A percentile compares a stretch with the other conserved stretches of the same genome.
Conservation (phyloP, 2,329 filamentous ascomycete species). For the Aspergillus tamarii region DNA sequence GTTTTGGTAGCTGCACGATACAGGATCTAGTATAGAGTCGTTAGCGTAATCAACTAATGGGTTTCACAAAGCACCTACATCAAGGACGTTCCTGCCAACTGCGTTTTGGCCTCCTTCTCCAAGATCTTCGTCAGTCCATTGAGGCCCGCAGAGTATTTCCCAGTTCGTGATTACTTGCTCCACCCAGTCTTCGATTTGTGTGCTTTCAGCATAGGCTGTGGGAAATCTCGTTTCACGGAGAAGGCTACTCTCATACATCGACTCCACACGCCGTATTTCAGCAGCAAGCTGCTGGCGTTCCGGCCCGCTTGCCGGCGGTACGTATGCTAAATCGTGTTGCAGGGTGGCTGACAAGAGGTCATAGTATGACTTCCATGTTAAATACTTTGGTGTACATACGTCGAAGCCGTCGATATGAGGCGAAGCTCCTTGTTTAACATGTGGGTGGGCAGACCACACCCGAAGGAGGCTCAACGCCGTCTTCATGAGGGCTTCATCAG, state of each 20-base stretch:
- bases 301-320: slow-evolving; percentile 36
- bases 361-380: slow-evolving; percentile 87
- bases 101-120: slow-evolving; percentile 78
- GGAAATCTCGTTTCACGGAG: slow-evolving; percentile 82
- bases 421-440: slow-evolving; percentile 35
- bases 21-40: slow-evolving; percentile 61
- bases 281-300: slow-evolving; percentile 67
- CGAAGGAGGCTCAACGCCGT: slow-evolving; percentile 54
- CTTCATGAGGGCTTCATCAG: slow-evolving; percentile 32
- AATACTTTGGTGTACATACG: slow-evolving; percentile 34
- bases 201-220: slow-evolving; percentile 75
- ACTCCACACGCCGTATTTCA: slow-evolving; percentile 79
- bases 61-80: slow-evolving; percentile 45
- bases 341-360: slow-evolving; percentile 75
- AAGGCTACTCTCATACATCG: slow-evolving; percentile 76
- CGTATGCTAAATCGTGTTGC: slow-evolving; percentile 54
- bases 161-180: slow-evolving; percentile 82
- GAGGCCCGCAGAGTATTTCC: slow-evolving; percentile 75
- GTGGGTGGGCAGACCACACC: slow-evolving; percentile 45
- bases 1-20: slow-evolving; percentile 91
- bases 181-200: slow-evolving; percentile 81
- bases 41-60: neutral
- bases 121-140: slow-evolving; percentile 79
- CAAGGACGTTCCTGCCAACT: slow-evolving; percentile 75
- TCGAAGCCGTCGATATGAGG: slow-evolving; percentile 23